phyloP scores from a whole-genome alignment of 2,329 filamentous ascomycete species.

The Neurospora sp. region DNA sequence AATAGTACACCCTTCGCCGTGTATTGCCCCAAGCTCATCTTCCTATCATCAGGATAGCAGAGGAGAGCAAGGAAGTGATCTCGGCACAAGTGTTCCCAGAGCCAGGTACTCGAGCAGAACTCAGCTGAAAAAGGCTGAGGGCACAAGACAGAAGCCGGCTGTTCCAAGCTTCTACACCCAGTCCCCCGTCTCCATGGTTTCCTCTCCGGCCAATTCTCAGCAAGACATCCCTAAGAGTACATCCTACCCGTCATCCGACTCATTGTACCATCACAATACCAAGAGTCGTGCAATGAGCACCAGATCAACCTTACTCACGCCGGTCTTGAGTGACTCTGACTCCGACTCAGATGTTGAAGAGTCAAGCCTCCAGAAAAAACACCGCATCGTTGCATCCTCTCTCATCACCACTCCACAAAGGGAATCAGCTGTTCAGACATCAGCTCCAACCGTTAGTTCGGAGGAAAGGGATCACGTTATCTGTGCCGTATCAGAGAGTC shows the following conservation, averaged over 20 bases:
- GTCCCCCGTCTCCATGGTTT: not conserved
- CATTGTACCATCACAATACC: not conserved
- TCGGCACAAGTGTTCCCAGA: not conserved
- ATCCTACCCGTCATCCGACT: not conserved
- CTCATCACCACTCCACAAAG: not conserved
- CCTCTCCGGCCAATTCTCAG: not conserved
- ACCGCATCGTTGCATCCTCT: not conserved
- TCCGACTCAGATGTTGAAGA: not conserved
- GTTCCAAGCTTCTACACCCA: not conserved
- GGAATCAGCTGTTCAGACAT: not conserved
- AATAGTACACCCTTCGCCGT: not conserved
- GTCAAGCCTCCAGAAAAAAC: not conserved
- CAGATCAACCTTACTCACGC: not conserved
- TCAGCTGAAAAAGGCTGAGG: not conserved
- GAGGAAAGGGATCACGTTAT: slow-evolving; percentile 11
- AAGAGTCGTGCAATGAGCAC: not conserved
- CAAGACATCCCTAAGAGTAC: not conserved
- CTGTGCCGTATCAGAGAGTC: slow-evolving; percentile 15
- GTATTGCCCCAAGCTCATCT: not conserved
- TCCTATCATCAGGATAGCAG: not conserved
- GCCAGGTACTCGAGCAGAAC: not conserved
- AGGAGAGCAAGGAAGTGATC: not conserved
- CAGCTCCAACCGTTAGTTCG: not conserved
- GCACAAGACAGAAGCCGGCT: not conserved
- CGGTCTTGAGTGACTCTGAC: not conserved